Evolutionary conservation across 306 rosid genomes (phyloP).

Genomic region (Vigna unguiculata): DNA sequence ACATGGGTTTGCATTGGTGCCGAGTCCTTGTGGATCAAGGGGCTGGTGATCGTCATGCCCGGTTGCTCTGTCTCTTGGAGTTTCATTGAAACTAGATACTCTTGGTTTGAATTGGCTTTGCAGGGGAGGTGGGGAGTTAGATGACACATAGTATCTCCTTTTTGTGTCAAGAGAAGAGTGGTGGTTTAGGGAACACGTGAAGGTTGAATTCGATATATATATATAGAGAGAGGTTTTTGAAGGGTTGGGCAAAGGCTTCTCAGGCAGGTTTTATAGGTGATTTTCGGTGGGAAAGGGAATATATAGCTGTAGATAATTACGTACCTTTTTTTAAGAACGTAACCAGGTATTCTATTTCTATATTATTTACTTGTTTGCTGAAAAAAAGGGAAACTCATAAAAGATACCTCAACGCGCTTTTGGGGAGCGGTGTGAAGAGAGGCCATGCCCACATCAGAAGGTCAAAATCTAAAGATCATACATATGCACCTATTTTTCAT

Average conservation of each 20-base stretch:
- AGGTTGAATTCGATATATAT: neutral
- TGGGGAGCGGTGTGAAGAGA: conserved; percentile 37
- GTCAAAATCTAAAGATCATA: conserved; percentile 38
- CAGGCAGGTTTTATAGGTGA: conserved; percentile 53
- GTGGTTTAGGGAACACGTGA: conserved; percentile 15
- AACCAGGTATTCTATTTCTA: neutral
- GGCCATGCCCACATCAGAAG: conserved; percentile 38
- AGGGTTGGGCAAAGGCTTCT: conserved; percentile 14
- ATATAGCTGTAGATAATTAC: neutral
- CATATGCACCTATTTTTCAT: neutral
- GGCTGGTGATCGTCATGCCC: conserved; percentile 41
- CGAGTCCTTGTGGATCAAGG: conserved; percentile 47
- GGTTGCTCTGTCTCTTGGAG: conserved; percentile 9
- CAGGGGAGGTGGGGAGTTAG: conserved; percentile 6
- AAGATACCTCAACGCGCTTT: conserved; percentile 31
- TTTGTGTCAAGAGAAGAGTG: neutral
- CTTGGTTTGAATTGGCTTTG: conserved; percentile 20
- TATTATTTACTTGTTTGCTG: neutral
- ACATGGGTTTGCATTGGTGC: conserved; percentile 42
- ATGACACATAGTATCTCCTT: conserved; percentile 37
- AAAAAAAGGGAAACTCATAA: neutral
- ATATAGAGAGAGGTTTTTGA: conserved; percentile 7
- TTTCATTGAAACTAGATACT: conserved; percentile 20
- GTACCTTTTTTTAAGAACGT: neutral
- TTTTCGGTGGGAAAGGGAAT: neutral